Conservation (phyloP, 257 asterid species). For the Solanum sejunctum region DNA sequence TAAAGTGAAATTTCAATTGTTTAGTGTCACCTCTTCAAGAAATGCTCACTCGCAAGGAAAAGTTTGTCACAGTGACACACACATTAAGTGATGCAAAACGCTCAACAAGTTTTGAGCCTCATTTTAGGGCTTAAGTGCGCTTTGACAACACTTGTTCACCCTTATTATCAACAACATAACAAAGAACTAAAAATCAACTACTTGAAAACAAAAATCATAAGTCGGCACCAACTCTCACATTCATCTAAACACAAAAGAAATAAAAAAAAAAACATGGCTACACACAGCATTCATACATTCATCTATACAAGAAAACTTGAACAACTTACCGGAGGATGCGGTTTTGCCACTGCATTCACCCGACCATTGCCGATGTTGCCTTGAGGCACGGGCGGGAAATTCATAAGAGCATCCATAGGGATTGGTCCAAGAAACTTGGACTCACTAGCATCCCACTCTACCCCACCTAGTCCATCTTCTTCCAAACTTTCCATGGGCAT, state of each 20-base stretch:
- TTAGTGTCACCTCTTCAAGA: no score
- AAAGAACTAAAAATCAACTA: not conserved
- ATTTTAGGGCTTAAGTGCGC: not conserved
- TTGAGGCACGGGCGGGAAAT: slow-evolving; percentile 14
- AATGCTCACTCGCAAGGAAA: no score
- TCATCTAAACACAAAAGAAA: not conserved
- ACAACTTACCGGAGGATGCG: slow-evolving; percentile 32
- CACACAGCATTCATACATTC: not conserved
- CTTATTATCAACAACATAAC: not conserved
- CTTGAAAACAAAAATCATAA: not conserved
- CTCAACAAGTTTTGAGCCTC: not conserved
- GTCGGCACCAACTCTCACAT: not conserved
- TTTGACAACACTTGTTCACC: not conserved
- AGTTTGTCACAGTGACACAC: no score
- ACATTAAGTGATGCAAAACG: not conserved
- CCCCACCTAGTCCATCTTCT: slow-evolving; percentile 22
- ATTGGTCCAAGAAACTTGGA: slow-evolving; percentile 52
- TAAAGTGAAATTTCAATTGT: no score
- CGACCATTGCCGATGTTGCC: not conserved
- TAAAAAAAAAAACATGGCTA: not conserved
- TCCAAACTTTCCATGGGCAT: slow-evolving; percentile 65
- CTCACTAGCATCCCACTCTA: slow-evolving; percentile 54
- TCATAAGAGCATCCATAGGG: slow-evolving; percentile 37
- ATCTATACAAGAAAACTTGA: not conserved
- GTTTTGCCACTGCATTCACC: slow-evolving; percentile 1